phyloP scores from a whole-genome alignment of 331 rosid genomes.

The Telfairia occidentalis region DNA sequence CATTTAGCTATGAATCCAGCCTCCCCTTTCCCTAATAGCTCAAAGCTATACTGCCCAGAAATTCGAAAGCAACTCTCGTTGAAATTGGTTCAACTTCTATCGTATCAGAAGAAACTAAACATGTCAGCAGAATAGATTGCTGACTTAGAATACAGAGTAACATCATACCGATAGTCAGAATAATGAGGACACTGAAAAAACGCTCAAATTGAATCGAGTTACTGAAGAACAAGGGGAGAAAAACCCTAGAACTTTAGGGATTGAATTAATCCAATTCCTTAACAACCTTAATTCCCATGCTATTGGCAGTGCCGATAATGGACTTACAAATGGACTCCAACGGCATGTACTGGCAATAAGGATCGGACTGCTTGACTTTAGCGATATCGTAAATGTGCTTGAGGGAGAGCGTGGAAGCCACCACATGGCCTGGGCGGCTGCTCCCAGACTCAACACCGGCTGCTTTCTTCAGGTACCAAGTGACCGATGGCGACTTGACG shows the following conservation, averaged over 20 bases:
- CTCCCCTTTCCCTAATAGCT: background rate
- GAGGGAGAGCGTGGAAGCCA: conserved; percentile 44
- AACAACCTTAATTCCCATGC: conserved; percentile 77
- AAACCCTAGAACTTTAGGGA: background rate
- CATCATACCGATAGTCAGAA: background rate
- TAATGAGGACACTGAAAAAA: background rate
- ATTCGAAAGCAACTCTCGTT: background rate
- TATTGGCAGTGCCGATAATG: conserved; percentile 57
- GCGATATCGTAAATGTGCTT: conserved; percentile 75
- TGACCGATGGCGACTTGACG: conserved; percentile 65
- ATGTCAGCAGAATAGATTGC: background rate
- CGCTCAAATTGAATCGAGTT: background rate
- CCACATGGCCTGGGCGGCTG: conserved; percentile 60
- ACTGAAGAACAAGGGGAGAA: background rate
- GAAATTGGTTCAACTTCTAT: background rate
- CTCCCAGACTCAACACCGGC: conserved; percentile 70
- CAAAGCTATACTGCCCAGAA: background rate
- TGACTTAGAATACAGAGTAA: background rate
- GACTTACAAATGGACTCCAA: conserved; percentile 69
- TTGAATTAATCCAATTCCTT: conserved; percentile 52
- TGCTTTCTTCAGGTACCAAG: conserved; percentile 80
- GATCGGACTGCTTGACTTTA: conserved; percentile 68
- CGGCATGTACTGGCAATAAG: conserved; percentile 67
- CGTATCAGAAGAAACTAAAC: background rate
- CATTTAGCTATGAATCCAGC: background rate